Evolutionary conservation across 176 grass and related monocot genomes (phyloP).

Genomic region (Aechmea fasciata): DNA sequence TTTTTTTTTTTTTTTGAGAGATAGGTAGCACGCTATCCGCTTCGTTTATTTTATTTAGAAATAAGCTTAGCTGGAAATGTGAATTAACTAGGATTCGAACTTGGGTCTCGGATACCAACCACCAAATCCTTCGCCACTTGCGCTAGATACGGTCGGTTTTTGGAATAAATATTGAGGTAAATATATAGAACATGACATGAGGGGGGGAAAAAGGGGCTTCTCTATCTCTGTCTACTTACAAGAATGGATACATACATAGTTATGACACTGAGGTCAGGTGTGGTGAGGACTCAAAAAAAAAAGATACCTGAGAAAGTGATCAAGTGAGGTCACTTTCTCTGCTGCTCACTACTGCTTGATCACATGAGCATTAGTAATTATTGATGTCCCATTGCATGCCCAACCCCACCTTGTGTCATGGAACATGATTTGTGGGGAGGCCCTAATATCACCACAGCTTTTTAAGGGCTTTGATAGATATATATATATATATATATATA

Average conservation of each 20-base stretch:
- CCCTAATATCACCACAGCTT: not conserved
- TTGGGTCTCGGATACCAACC: too few relatives aligned
- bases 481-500: too few relatives aligned
- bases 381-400: not conserved
- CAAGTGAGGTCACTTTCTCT: not conserved
- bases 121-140: too few relatives aligned
- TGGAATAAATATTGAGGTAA: not conserved
- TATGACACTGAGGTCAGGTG: not conserved
- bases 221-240: not conserved
- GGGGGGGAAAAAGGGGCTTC: not conserved
- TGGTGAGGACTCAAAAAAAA: not conserved
- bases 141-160: too few relatives aligned
- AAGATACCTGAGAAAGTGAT: not conserved
- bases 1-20: too few relatives aligned
- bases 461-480: not conserved
- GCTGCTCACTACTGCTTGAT: not conserved
- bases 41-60: too few relatives aligned
- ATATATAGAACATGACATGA: not conserved
- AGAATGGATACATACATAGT: not conserved
- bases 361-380: slow-evolving; percentile 1
- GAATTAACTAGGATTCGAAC: too few relatives aligned
- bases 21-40: too few relatives aligned
- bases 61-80: too few relatives aligned
- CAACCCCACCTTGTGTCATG: not conserved
- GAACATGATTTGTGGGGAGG: not conserved